Evolutionary conservation across 768 basidiomycete species (phyloP), one percentile per base, ranked within the genome.

Genomic region (Tylopilus rubrobrunneus): DNA sequence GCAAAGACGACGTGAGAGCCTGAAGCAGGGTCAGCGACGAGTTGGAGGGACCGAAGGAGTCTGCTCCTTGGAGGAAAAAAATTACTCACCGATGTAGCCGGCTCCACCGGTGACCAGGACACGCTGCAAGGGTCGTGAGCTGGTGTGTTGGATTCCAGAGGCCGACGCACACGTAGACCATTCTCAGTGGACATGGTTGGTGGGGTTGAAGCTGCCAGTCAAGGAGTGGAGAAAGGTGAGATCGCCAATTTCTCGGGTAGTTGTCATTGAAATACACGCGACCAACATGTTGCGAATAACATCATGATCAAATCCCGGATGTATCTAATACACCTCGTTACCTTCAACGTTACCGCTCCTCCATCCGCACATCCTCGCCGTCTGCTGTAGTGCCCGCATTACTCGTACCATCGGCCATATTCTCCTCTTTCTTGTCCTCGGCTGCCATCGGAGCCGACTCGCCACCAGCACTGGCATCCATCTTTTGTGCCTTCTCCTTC

Each of bases 1-100:
- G 83, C 77, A 55, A 88, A 91, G 59, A 98, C 85, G 67, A 98
- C 87, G 73, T 99, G 97, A 27, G 95, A 96, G 66, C 94, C 96
- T 93, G 34, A 17, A 28, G 52, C 46, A 40, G 28, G 36, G 34
- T 70, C 40, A 57, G 56, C 46, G 21, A 19, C 55, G 34, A 41
- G 19, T n/a, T 19, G 41, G 49, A 51, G 36, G 53, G 49, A 52
- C 46, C 40, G 25, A 52, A 36, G 19, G 31, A 51, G 27, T 10
- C 3, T 31, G 40, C 27, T 44, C 23, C 4, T 21, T 2, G 34
- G n/a, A 11, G 46, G 27, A 56, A 45, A 55, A 55, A 50, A 45
- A 46, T 19, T 11, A 48, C 74, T 55, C 52, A 89, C 92, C 92
- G 61, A 95, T 94, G 73, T 95, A 95, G 34, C 92, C 92, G 53